Evolutionary conservation across 23 red algal genomes (phyloP).

Genomic region (Gracilaria gracilis): DNA sequence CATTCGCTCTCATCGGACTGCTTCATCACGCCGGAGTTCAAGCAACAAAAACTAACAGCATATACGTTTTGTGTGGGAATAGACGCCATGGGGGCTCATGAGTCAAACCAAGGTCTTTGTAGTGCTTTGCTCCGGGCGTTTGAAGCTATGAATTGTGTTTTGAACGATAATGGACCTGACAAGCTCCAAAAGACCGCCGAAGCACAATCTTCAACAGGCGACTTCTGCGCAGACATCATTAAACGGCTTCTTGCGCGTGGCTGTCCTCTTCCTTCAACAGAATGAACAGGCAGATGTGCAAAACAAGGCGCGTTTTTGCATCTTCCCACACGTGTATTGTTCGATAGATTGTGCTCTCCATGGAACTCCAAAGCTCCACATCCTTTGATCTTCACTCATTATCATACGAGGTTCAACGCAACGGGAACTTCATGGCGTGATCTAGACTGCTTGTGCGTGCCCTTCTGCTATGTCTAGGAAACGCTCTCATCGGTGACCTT

Average conservation of each 20-base stretch:
- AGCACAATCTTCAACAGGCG: not conserved
- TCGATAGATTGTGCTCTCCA: not conserved
- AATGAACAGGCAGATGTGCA: not conserved
- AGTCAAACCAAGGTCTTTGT: conserved; percentile 59
- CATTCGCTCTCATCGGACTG: not conserved
- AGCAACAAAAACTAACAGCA: not conserved
- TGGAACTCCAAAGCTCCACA: not conserved
- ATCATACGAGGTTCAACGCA: not conserved
- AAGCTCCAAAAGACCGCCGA: not conserved
- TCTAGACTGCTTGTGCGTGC: not conserved
- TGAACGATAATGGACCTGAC: not conserved
- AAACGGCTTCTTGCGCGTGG: conserved; percentile 10
- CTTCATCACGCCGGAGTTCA: not conserved
- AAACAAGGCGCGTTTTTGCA: not conserved
- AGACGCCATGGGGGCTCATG: conserved; percentile 41
- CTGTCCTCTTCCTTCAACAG: conserved; percentile 14
- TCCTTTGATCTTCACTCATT: not conserved
- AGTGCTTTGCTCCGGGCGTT: conserved; percentile 41
- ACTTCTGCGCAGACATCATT: conserved; percentile 18
- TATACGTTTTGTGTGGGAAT: not conserved
- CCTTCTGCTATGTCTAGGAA: not conserved
- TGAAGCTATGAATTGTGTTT: conserved; percentile 22
- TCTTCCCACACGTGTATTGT: conserved; percentile 7
- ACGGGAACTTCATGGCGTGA: not conserved
- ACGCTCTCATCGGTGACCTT: not conserved